Conservation (phyloP, 805 yeast species). For the Isabelozyma heimii region DNA sequence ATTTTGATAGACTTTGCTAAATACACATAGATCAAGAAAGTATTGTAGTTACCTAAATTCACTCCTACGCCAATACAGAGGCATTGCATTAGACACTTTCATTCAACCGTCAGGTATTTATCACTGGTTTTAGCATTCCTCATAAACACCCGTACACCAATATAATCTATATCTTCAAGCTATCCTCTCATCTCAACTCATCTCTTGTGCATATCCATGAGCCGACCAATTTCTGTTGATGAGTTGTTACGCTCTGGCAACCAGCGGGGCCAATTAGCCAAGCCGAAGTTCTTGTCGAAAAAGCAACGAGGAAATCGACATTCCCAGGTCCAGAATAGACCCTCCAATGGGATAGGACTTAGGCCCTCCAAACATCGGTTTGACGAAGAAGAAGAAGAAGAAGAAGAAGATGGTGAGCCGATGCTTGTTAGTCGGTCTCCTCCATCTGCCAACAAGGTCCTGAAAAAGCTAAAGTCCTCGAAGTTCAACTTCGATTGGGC, state of each 20-base stretch:
- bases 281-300: constrained; percentile 21
- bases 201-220: constrained; percentile 8
- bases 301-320: constrained; percentile 10
- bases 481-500: constrained; percentile 72
- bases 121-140: too few species aligned
- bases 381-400: not conserved
- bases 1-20: too few species aligned
- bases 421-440: too few species aligned
- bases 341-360: too few species aligned
- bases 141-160: not conserved
- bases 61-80: too few species aligned
- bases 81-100: too few species aligned
- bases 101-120: too few species aligned
- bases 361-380: not conserved
- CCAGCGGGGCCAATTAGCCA: not conserved
- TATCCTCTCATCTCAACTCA: not conserved
- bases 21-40: too few species aligned
- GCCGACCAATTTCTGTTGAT: constrained; percentile 24
- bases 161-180: too few species aligned
- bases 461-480: constrained; percentile 11
- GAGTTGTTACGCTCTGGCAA: constrained; percentile 12
- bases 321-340: not conserved
- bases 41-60: too few species aligned
- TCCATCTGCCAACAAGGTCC: not conserved
- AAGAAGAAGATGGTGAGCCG: not conserved